phyloP scores from a whole-genome alignment of 2,329 filamentous ascomycete species.

The Clonostachys rosea region DNA sequence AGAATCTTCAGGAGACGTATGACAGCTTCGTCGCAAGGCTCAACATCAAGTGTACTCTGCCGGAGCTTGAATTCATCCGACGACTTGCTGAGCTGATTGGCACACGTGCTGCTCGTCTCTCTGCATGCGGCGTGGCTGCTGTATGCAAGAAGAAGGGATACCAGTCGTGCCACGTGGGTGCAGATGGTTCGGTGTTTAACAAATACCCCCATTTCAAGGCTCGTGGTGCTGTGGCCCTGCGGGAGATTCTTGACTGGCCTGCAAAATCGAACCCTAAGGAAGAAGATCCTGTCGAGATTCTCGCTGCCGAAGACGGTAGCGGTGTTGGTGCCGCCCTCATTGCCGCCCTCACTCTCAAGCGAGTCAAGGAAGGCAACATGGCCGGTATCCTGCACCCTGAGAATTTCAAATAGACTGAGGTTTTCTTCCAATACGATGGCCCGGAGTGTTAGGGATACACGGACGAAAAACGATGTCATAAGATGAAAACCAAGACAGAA shows the following conservation, averaged over 20 bases:
- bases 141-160: constrained; percentile 97
- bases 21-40: constrained; percentile 79
- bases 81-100: constrained; percentile 91
- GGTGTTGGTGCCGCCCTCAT: constrained; percentile 97
- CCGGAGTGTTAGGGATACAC: not conserved
- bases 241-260: constrained; percentile 94
- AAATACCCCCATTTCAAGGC: constrained; percentile 99
- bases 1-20: constrained; percentile 86
- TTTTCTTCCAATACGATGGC: not conserved
- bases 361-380: constrained; percentile 58
- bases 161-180: constrained; percentile 84
- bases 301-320: constrained; percentile 90
- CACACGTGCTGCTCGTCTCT: constrained; percentile 87
- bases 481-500: too few species aligned
- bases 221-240: constrained; percentile 80
- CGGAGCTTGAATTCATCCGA: constrained; percentile 86
- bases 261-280: constrained; percentile 62
- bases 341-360: constrained; percentile 66
- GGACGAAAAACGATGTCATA: not conserved
- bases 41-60: constrained; percentile 61
- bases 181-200: constrained; percentile 97
- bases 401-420: constrained; percentile 40
- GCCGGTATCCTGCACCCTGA: constrained; percentile 62
- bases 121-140: constrained; percentile 89
- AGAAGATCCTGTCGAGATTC: constrained; percentile 81